These are phyloP conservation scores for Anaeromyces robustus DNA, from an alignment of 192 early-diverging fungal species.

Conservation along the genomic window DNA sequence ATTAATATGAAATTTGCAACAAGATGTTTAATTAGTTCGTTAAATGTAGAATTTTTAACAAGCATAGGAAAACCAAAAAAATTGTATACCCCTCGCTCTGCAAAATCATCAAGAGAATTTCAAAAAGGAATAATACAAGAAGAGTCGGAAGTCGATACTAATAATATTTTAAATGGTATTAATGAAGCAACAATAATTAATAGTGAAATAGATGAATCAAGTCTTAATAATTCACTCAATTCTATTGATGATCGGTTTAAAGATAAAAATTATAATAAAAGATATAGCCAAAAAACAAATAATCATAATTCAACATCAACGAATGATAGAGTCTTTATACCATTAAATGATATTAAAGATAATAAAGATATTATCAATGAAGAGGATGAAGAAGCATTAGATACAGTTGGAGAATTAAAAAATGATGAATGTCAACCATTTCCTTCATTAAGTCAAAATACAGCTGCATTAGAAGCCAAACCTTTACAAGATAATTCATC, in stretches of 20 bases:
- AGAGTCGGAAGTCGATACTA: not conserved
- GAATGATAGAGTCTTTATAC: not conserved
- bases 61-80: not conserved
- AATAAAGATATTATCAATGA: too few species aligned
- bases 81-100: not conserved
- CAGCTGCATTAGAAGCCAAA: not conserved
- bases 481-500: not conserved
- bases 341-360: not conserved
- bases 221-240: not conserved
- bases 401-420: not conserved
- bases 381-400: not conserved
- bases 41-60: not conserved
- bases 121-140: not conserved
- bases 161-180: not conserved
- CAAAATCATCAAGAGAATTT: not conserved
- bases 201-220: not conserved
- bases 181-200: not conserved
- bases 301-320: not conserved
- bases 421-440: not conserved
- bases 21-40: not conserved
- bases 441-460: not conserved
- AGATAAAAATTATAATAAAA: not conserved
- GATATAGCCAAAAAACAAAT: not conserved
- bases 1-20: not conserved
- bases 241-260: not conserved